Evolutionary conservation across 2,329 filamentous ascomycete genomes (phyloP).

Genomic region (Sphaerulina vaccinii): DNA sequence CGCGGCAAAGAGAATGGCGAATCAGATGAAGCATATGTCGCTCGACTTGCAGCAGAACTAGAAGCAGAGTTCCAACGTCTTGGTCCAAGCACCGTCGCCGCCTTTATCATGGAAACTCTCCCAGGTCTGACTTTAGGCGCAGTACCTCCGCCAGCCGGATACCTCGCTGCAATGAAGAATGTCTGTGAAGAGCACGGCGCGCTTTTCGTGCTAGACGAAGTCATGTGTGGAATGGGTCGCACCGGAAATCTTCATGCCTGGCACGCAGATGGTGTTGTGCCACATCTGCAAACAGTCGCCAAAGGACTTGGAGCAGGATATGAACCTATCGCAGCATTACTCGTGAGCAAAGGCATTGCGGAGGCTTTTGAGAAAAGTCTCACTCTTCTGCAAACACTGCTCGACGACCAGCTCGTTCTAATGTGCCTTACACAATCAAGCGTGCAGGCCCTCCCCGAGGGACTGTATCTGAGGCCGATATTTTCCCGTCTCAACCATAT

Average conservation of each 20-base stretch:
- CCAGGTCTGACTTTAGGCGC: conserved; percentile 49
- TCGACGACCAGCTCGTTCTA: too few relatives aligned
- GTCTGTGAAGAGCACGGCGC: conserved; percentile 58
- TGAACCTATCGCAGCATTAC: conserved; percentile 58
- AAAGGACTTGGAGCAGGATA: conserved; percentile 66
- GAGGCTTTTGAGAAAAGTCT: conserved; percentile 43
- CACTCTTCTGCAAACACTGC: too few relatives aligned
- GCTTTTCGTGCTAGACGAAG: conserved; percentile 57
- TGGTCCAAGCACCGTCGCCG: conserved; percentile 49
- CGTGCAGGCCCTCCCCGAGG: too few relatives aligned
- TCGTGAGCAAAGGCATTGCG: conserved; percentile 48
- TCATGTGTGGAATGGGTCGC: conserved; percentile 35
- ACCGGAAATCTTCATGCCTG: conserved; percentile 35
- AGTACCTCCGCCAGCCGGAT: conserved; percentile 53
- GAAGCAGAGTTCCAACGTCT: conserved; percentile 50
- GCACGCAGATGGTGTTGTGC: conserved; percentile 44
- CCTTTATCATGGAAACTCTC: conserved; percentile 54
- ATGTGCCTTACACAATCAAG: too few relatives aligned
- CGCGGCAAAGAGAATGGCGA: conserved; percentile 38
- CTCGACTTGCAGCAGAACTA: conserved; percentile 45
- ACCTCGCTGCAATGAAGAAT: conserved; percentile 53
- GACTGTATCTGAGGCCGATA: too few relatives aligned
- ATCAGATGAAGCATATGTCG: conserved; percentile 43
- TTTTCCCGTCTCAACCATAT: too few relatives aligned
- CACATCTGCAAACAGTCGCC: conserved; percentile 63